Evolutionary conservation across 2,329 filamentous ascomycete species (phyloP).

Genomic region (Paramyrothecium roridum): DNA sequence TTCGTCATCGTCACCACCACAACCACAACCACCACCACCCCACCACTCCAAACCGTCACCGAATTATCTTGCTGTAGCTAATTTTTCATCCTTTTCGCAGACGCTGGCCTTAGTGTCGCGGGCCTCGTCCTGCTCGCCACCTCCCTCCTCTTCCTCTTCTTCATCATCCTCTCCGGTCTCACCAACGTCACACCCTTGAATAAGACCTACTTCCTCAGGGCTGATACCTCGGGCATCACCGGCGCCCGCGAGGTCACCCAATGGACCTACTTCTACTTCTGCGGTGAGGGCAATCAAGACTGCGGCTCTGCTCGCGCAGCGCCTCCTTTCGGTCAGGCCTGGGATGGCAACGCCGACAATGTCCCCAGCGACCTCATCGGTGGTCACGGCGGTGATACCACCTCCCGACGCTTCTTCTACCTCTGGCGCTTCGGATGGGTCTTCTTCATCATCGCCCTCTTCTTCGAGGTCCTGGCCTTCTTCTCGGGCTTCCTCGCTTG

Average conservation of each 20-base stretch:
- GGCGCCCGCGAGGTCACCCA: slow-evolving; percentile 66
- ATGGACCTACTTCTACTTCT: slow-evolving; percentile 91
- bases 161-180: slow-evolving; percentile 56
- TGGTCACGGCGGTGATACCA: slow-evolving; percentile 49
- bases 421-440: slow-evolving; percentile 92
- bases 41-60: neutral
- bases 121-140: slow-evolving; percentile 47
- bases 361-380: slow-evolving; percentile 47
- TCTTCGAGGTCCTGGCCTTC: slow-evolving; percentile 70
- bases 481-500: slow-evolving; percentile 67
- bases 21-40: neutral
- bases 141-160: slow-evolving; percentile 53
- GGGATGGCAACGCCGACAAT: slow-evolving; percentile 43
- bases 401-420: slow-evolving; percentile 67
- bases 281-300: slow-evolving; percentile 59
- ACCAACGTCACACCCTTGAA: slow-evolving; percentile 55
- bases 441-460: slow-evolving; percentile 79
- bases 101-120: slow-evolving; percentile 35
- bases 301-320: slow-evolving; percentile 64
- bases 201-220: slow-evolving; percentile 81
- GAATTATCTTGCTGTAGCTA: neutral
- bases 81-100: slow-evolving; percentile 18
- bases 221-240: slow-evolving; percentile 69
- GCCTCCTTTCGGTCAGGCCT: slow-evolving; percentile 70
- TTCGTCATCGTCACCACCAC: neutral